Evolutionary conservation across 345 rosid genomes (phyloP), one percentile per base, ranked within the genome.

Genomic region (Bruguiera parviflora): DNA sequence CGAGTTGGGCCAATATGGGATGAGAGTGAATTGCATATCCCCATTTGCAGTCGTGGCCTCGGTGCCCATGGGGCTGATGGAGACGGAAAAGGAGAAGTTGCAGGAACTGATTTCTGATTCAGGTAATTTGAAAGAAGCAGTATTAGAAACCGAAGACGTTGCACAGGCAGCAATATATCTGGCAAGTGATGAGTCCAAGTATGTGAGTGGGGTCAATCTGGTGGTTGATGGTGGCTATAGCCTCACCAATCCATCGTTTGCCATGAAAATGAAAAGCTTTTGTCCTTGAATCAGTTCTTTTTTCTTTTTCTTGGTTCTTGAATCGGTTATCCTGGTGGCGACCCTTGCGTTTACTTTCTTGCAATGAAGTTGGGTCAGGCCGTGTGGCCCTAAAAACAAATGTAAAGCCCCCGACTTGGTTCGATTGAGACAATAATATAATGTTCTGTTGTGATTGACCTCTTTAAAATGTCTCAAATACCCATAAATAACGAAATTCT

Each of bases 21-120:
- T 71, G 2, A 60, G 79, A 35, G 79, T 68, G 0, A 75, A 79
- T n/a, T 58, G 71, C 58, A 25, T 71, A 0, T 79, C 82, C 16
- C 76, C 78, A 1, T 71, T 5, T 9, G 52, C 13, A 3, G 39
- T 67, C 5, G 59, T 39, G 0, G 66, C 78, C 3, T 47, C 61
- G 21, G 3, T 64, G 28, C 1, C 29, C 4, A 21, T 58, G 21
- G 71, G 73, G 0, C 7, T 27, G 22, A 28, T 1, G 31, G 59
- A 24, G 33, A 49, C 1, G 20, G 63, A n/a, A 27, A 6, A 6
- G 56, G 61, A 27, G 58, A 47, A 18, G 1, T 20, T 61, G 0
- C 21, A 61, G 32, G 64, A 61, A 13, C 13, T 56, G 24, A 20
- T 66, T 61, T 60, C 4, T 60, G 2, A 3, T 0, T 15, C 18